phyloP scores from a whole-genome alignment of 805 yeast species.

The Myxozyma kluyveri region DNA sequence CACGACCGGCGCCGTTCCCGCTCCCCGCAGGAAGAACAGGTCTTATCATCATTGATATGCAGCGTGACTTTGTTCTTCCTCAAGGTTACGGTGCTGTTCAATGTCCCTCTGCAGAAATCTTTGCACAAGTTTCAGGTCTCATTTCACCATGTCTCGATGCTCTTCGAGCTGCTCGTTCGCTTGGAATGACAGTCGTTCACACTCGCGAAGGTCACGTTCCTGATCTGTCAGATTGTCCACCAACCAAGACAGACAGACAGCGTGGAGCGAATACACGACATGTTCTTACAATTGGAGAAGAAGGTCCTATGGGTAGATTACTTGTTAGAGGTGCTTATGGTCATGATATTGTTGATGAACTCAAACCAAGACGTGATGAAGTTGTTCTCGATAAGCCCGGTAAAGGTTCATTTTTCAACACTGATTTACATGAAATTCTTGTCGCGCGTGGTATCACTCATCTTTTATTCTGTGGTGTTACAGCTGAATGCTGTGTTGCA shows the following conservation, averaged over 20 bases:
- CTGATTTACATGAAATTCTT: constrained; percentile 36
- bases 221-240: constrained; percentile 37
- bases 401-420: constrained; percentile 39
- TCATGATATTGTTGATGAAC: constrained; percentile 38
- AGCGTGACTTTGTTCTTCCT: constrained; percentile 37
- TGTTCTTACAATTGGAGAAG: constrained; percentile 35
- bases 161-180: constrained; percentile 34
- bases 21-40: constrained; percentile 34
- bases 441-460: constrained; percentile 37
- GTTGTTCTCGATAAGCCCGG: constrained; percentile 39
- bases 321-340: constrained; percentile 39
- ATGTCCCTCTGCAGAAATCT: constrained; percentile 34
- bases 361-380: constrained; percentile 35
- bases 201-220: constrained; percentile 39
- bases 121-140: constrained; percentile 33
- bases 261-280: constrained; percentile 31
- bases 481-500: constrained; percentile 40
- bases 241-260: constrained; percentile 36
- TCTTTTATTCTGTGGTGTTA: constrained; percentile 37
- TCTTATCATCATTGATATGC: constrained; percentile 39
- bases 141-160: constrained; percentile 31
- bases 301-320: constrained; percentile 39
- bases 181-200: constrained; percentile 37
- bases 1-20: constrained; percentile 32
- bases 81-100: constrained; percentile 37